Evolutionary conservation across 176 grass and related monocot genomes (phyloP).

Genomic region (Saccharum officinarum): DNA sequence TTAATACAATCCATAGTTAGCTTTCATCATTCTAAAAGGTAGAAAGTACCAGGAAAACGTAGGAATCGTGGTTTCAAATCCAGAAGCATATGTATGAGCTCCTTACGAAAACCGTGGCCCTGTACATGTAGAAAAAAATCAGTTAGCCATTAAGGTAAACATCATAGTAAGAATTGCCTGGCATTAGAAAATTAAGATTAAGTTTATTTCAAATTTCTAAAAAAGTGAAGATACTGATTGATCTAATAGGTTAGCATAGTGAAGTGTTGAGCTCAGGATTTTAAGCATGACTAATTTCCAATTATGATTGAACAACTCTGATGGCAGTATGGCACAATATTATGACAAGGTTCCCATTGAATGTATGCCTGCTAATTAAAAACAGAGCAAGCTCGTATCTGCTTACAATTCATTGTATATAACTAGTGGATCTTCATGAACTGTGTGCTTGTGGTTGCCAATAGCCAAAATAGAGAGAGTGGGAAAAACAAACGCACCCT

Average conservation of each 20-base stretch:
- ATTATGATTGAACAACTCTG: no score
- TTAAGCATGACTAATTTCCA: background rate
- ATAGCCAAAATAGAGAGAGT: no score
- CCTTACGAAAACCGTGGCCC: constrained; percentile 81
- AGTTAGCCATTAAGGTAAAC: background rate
- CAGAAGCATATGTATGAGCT: constrained; percentile 72
- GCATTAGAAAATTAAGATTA: background rate
- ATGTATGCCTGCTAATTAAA: no score
- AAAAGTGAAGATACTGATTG: background rate
- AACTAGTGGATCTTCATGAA: no score
- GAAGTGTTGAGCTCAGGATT: background rate
- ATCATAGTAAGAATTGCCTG: background rate
- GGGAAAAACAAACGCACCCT: no score
- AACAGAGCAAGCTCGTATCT: no score
- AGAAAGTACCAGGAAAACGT: constrained; percentile 72
- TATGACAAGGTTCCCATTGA: background rate
- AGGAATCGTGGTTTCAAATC: constrained; percentile 78
- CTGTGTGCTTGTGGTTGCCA: no score
- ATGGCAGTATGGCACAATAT: background rate
- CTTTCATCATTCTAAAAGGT: constrained; percentile 9
- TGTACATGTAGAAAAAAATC: constrained; percentile 15
- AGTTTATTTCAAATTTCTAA: background rate
- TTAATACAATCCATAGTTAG: background rate
- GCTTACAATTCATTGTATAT: no score
- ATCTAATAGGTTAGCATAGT: background rate